Base-by-base conservation (phyloP, 306 rosid species). In the Rosa lucieae region DNA sequence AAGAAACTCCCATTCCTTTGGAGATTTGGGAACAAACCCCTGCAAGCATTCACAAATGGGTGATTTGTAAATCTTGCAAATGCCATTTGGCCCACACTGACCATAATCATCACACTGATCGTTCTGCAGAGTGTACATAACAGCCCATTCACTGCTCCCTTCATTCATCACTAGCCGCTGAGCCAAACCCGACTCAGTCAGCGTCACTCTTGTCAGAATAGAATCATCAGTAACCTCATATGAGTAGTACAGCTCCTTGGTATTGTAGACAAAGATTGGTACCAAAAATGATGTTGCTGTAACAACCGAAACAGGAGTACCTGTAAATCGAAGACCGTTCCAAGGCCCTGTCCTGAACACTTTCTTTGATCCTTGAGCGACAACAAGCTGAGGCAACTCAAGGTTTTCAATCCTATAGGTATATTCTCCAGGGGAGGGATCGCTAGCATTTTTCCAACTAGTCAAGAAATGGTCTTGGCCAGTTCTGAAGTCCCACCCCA, bases 21-120 rank as follows among this genome's bases (percentile, higher is more conserved):
- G 66, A 18, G 80, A 84, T 48, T 58, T 82, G 12, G 86, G 88
- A 48, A 49, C 29, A 70, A 82, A 86, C 6, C 88, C 92, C 6
- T 76, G 20, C 46, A 84, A 51, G 42, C 89, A 86, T 9, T 74
- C 74, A 73, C 91, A 85, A 3, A 79, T 20, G 1, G 77, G 82
- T 4, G 63, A 2, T 1, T 14, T 15, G 18, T 14, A 58, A 18
- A 39, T 66, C 42, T 8, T 62, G 13, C 84, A 76, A 49, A 76
- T 40, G 26, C 51, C n/a, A 81, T 76, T 76, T 46, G 73, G 67
- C 0, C 81, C 81, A 58, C 81, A 76, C 8, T 58, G 8, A 6
- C 74, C 73, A 63, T 81, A 76, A 48, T 11, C 44, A n/a, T 81
- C 78, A 32, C 81, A 81, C 13, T 21, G 55, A 29, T 58, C 23